Percentiles rank a stretch among this genome's conserved stretches.
Conservation (phyloP, 208 protist species). For the Trypanosoma melophagium region DNA sequence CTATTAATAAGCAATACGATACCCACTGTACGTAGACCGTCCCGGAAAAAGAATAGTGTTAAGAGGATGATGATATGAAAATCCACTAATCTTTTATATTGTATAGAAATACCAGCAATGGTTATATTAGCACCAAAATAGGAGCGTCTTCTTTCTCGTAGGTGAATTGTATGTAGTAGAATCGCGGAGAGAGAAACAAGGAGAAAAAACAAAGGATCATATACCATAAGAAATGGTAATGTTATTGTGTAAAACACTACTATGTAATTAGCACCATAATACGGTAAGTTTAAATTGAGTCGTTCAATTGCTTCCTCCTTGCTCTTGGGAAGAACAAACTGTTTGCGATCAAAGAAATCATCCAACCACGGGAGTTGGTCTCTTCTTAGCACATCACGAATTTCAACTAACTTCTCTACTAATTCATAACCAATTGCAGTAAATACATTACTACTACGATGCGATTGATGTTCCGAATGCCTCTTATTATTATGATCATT, state of each 20-base stretch:
- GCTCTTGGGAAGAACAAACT: constrained; percentile 52
- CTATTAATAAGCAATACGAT: constrained; percentile 49
- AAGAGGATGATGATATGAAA: constrained; percentile 32
- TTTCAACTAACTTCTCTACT: background rate
- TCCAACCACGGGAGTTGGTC: constrained; percentile 70
- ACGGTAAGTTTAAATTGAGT: constrained; percentile 83
- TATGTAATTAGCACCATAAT: constrained; percentile 80
- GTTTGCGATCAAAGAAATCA: constrained; percentile 60
- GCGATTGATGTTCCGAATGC: no score
- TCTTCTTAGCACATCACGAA: constrained; percentile 38
- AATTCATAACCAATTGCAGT: no score
- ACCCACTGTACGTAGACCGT: constrained; percentile 40
- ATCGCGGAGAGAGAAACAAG: constrained; percentile 37
- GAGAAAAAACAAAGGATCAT: constrained; percentile 59
- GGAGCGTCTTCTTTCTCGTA: constrained; percentile 30
- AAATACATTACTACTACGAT: no score
- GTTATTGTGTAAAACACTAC: constrained; percentile 60
- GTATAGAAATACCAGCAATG: constrained; percentile 38
- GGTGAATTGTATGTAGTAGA: constrained; percentile 42
- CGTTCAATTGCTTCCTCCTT: constrained; percentile 44
- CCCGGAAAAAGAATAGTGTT: constrained; percentile 48
- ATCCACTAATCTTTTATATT: constrained; percentile 52
- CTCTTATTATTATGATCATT: no score
- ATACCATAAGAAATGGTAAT: constrained; percentile 63
- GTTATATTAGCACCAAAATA: constrained; percentile 29